These are phyloP conservation scores for Plasmodium inui DNA, from an alignment of 169 alveolate genomes.

Conservation along the genomic window DNA sequence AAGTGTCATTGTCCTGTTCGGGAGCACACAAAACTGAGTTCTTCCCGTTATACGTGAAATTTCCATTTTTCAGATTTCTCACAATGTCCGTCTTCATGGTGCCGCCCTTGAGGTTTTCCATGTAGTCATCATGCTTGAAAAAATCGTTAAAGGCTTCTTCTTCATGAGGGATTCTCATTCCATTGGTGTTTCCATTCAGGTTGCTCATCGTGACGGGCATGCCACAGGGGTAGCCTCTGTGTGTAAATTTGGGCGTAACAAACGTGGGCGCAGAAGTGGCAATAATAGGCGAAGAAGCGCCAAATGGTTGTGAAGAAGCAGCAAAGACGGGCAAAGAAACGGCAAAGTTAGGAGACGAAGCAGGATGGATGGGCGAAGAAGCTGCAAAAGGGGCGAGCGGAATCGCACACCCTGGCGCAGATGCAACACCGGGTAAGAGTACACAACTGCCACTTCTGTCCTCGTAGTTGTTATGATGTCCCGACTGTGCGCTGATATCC, in stretches of 20 bases:
- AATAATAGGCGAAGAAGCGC: background rate
- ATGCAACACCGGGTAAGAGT: background rate
- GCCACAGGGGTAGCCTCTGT: background rate
- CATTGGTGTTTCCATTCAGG: constrained; percentile 6
- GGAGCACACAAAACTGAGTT: background rate
- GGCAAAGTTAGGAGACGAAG: background rate
- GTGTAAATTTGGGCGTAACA: background rate
- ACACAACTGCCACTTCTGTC: background rate
- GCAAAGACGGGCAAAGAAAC: background rate
- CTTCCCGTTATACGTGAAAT: background rate
- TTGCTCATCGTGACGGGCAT: background rate
- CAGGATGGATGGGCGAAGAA: background rate
- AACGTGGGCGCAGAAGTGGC: background rate
- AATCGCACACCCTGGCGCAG: background rate
- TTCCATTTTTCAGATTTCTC: constrained; percentile 28
- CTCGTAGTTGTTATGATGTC: background rate
- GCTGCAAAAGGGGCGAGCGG: background rate
- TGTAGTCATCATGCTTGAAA: background rate
- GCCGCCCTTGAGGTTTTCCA: background rate
- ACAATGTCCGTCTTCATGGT: constrained; percentile 1
- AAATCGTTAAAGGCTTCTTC: background rate
- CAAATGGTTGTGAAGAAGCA: background rate
- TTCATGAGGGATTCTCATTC: background rate
- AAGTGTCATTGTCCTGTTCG: background rate
- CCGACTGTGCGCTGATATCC: background rate